A percentile compares a stretch with the other conserved stretches of the same genome.
phyloP scores from a whole-genome alignment of 2,329 filamentous ascomycete genomes.

The Pyrenochaeta sp. region DNA sequence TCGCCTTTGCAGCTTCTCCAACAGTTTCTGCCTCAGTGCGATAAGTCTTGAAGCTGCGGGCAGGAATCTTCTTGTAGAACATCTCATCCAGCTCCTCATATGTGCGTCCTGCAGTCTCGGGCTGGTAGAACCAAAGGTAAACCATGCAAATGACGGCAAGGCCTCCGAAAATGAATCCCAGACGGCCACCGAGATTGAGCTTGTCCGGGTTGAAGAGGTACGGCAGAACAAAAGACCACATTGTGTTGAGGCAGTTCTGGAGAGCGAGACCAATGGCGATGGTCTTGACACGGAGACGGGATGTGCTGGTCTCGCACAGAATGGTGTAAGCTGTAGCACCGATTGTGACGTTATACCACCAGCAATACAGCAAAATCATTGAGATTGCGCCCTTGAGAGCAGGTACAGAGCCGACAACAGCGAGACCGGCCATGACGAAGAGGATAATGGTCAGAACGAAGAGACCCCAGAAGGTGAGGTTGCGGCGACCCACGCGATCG shows the following conservation, averaged over 20 bases:
- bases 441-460: constrained; percentile 70
- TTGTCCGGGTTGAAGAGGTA: constrained; percentile 50
- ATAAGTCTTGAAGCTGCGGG: constrained; percentile 25
- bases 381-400: constrained; percentile 60
- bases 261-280: constrained; percentile 49
- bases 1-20: constrained; percentile 23
- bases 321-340: constrained; percentile 88
- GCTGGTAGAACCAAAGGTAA: constrained; percentile 79
- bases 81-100: constrained; percentile 84
- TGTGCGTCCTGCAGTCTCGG: constrained; percentile 77
- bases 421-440: constrained; percentile 59
- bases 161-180: constrained; percentile 84
- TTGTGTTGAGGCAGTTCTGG: constrained; percentile 41
- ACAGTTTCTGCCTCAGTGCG: constrained; percentile 19
- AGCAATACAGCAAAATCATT: constrained; percentile 48
- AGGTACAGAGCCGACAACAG: constrained; percentile 48
- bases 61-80: constrained; percentile 64
- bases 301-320: constrained; percentile 80
- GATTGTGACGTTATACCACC: constrained; percentile 83
- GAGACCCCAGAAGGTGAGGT: constrained; percentile 74
- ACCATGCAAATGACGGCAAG: constrained; percentile 78
- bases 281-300: constrained; percentile 80
- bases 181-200: constrained; percentile 74
- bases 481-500: constrained; percentile 75
- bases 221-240: constrained; percentile 51